Evolutionary conservation across 1,284 basidiomycete species (phyloP), one percentile per base, ranked within the genome.

Genomic region (Lignosus rhinocerotis): DNA sequence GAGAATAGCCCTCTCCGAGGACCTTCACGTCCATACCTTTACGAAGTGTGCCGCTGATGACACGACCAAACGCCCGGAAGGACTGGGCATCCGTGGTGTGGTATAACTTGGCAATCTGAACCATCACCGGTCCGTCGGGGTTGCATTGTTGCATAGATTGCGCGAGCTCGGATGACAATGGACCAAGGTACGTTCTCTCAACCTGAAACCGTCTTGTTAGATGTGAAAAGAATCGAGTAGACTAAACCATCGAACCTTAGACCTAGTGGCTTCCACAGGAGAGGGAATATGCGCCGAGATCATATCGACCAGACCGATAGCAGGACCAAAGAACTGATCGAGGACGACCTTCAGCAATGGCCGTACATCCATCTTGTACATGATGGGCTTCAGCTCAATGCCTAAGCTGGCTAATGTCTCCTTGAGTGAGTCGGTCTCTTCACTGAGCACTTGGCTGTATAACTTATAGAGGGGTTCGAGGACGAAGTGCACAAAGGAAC

Each of bases 331-430:
- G 81, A 99, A 99, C 67, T 98, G 94, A 68, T 92, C 91, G 62
- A 98, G 78, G 4, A 98, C 90, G 45, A 93, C 92, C 77, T 97
- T 96, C 62, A 99, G 80, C 58, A 99, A 76, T 3, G 97, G 96
- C 54, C 96, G 81, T 8, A 96, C 95, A 72, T 99, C 97, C 89
- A 98, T 96, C 80, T 98, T 98, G 82, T 90, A 99, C 82, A 93
- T 93, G 41, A 95, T 82, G 0, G 94, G 92, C 75, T 96, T 97
- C 65, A 99, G 79, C 49, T 85, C 82, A 69, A 99, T 99, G 5
- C 88, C 87, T 38, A 99, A 80, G 14, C 80, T 78, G 7, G 79
- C 79, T n/a, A 99, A 79, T 1, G 96, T 98, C 53, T 80, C 81
- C 70, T 88, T 90, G 48, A 99, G 82, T 39, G 82, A 81, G 10